These are phyloP conservation scores for Sordariomycetes sp. DNA, from an alignment of 2,329 filamentous ascomycete species.

Conservation along the genomic window DNA sequence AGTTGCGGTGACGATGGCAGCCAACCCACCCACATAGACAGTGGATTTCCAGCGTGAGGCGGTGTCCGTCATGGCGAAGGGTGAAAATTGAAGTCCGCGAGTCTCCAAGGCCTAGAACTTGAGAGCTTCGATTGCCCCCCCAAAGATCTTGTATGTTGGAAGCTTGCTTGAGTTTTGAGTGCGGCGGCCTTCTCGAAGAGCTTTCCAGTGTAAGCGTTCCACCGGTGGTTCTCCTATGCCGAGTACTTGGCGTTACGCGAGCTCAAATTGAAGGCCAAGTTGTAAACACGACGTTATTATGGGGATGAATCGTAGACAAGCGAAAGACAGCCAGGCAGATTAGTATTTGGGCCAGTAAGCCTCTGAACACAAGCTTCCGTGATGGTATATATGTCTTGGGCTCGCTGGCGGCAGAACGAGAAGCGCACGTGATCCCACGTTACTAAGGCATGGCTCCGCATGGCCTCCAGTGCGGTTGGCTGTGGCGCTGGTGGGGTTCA, in stretches of 20 bases:
- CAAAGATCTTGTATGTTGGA: neutral
- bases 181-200: slow-evolving; percentile 7
- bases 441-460: neutral
- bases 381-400: too few species aligned
- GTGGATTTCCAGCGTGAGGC: slow-evolving; percentile 73
- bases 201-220: neutral
- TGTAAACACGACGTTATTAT: neutral
- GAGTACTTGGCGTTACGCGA: neutral
- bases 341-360: too few species aligned
- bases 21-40: slow-evolving; percentile 82
- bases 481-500: neutral
- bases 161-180: neutral
- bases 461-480: neutral
- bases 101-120: neutral
- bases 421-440: too few species aligned
- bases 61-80: slow-evolving; percentile 60
- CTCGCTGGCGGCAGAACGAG: too few species aligned
- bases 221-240: neutral
- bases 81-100: neutral
- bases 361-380: too few species aligned
- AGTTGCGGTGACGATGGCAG: slow-evolving; percentile 62
- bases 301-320: too few species aligned
- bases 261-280: neutral
- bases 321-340: too few species aligned
- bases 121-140: neutral